phyloP scores from a whole-genome alignment of 108 stramenopile species.

The Poteriospumella lacustris region DNA sequence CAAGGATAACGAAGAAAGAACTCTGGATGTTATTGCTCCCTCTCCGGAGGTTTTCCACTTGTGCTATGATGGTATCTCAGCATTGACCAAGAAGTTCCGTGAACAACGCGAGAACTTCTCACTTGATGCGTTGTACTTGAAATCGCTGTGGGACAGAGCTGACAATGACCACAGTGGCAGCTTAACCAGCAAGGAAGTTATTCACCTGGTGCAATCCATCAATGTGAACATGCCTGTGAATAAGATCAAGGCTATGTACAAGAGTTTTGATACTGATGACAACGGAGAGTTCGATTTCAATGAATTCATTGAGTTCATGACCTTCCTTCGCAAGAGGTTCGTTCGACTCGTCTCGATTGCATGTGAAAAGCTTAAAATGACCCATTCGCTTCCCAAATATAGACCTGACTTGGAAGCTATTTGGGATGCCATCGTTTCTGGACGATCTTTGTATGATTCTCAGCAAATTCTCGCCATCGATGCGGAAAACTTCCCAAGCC shows the following conservation, averaged over 20 bases:
- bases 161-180: constrained; percentile 43
- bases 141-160: constrained; percentile 41
- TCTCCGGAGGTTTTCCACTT: constrained; percentile 11
- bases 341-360: neutral
- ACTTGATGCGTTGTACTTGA: neutral
- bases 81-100: neutral
- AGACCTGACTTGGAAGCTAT: constrained; percentile 23
- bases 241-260: constrained; percentile 36
- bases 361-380: neutral
- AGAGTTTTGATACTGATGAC: constrained; percentile 47
- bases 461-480: neutral
- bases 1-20: neutral
- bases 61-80: neutral
- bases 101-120: neutral
- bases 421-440: constrained; percentile 15
- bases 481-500: neutral
- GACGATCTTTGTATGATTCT: neutral
- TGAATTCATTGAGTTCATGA: constrained; percentile 42
- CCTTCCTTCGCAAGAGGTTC: neutral
- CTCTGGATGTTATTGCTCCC: constrained; percentile 25
- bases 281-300: constrained; percentile 50
- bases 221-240: constrained; percentile 24
- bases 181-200: constrained; percentile 44
- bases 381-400: neutral
- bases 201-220: constrained; percentile 39